A percentile compares a stretch with the other conserved stretches of the same genome.
Evolutionary conservation across 2,329 filamentous ascomycete species (phyloP).

Genomic region (Fusarium sp.): DNA sequence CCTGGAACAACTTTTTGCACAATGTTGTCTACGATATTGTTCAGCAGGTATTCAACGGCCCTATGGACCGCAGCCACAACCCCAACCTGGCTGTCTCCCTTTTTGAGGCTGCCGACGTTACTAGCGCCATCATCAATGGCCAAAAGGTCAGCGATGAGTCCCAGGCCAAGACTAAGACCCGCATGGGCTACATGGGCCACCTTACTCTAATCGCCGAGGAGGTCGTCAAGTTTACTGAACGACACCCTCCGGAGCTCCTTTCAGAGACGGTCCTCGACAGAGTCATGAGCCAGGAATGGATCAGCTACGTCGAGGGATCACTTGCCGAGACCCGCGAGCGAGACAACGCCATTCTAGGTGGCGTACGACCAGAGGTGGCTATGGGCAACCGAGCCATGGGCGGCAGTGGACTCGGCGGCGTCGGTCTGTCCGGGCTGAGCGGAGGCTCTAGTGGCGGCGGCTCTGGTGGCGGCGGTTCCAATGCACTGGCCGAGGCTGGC

Average conservation of each 20-base stretch:
- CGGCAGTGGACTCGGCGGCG: constrained; percentile 61
- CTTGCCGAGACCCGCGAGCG: constrained; percentile 93
- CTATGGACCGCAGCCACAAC: constrained; percentile 97
- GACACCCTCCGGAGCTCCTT: constrained; percentile 88
- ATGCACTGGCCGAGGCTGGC: constrained; percentile 83
- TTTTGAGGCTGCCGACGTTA: constrained; percentile 91
- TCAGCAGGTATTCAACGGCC: constrained; percentile 98
- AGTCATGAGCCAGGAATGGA: constrained; percentile 91
- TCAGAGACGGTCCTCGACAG: constrained; percentile 87
- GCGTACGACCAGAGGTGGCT: constrained; percentile 91
- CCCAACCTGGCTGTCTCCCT: constrained; percentile 89
- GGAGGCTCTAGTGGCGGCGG: constrained; percentile 55
- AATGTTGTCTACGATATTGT: constrained; percentile 99
- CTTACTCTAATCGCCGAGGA: constrained; percentile 97
- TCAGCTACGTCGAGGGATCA: constrained; percentile 93
- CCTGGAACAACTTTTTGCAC: constrained; percentile 99
- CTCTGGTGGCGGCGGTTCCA: constrained; percentile 63
- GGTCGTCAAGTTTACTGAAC: constrained; percentile 97
- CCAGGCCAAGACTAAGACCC: constrained; percentile 85
- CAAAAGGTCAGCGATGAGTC: constrained; percentile 89
- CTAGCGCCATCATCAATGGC: constrained; percentile 90
- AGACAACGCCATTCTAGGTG: constrained; percentile 97
- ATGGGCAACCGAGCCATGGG: constrained; percentile 79
- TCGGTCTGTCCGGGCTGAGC: constrained; percentile 63
- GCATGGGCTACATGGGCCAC: constrained; percentile 98